These are phyloP conservation scores for Hyparrhenia diplandra DNA, from an alignment of 176 grass and related monocot species.

Conservation along the genomic window DNA sequence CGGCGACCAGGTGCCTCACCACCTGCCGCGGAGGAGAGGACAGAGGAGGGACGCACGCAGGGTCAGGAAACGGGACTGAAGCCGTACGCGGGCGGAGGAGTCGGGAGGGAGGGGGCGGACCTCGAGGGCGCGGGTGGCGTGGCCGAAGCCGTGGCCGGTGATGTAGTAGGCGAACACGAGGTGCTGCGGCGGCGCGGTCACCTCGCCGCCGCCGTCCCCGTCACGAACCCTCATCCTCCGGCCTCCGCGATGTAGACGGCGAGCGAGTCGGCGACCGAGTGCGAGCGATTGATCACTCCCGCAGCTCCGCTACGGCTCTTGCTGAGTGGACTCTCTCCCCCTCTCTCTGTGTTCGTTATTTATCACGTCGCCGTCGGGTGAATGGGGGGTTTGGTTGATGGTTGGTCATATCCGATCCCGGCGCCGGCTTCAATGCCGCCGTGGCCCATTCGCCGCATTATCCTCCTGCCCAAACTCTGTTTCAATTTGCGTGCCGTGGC, in stretches of 20 bases:
- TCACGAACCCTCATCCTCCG: conserved; percentile 45
- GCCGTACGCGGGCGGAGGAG: background rate
- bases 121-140: conserved; percentile 90
- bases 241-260: background rate
- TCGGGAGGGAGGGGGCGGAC: background rate
- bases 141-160: conserved; percentile 96
- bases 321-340: background rate
- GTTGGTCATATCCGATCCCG: conserved; percentile 7
- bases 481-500: background rate
- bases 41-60: background rate
- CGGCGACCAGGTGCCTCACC: conserved; percentile 78
- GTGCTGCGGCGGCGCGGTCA: conserved; percentile 24
- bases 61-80: no score
- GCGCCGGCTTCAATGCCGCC: background rate
- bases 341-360: background rate
- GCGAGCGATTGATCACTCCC: background rate
- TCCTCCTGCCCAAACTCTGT: background rate
- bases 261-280: background rate
- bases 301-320: background rate
- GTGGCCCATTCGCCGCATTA: background rate
- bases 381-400: background rate
- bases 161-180: conserved; percentile 91
- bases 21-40: conserved; percentile 42
- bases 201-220: conserved; percentile 19
- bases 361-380: background rate